phyloP scores from a whole-genome alignment of 495 filamentous ascomycete species.

The Letharia columbiana region DNA sequence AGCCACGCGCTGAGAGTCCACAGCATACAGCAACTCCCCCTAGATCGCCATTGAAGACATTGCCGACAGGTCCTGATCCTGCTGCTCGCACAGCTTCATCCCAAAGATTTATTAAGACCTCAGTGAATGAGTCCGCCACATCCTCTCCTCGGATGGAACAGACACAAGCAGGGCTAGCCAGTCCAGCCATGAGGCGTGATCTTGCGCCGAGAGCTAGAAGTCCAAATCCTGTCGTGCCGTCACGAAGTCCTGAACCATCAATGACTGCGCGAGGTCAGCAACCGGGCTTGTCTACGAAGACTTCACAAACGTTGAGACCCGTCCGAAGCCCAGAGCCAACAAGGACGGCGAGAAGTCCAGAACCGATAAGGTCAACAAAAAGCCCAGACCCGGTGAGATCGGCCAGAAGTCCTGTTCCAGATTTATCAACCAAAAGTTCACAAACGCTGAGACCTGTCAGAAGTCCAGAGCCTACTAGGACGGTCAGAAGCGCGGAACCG shows the following conservation, averaged over 20 bases:
- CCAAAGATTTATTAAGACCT: slow-evolving; percentile 21
- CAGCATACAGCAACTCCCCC: slow-evolving; percentile 21
- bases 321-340: slow-evolving; percentile 16
- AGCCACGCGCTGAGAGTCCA: slow-evolving; percentile 18
- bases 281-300: slow-evolving; percentile 12
- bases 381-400: slow-evolving; percentile 10
- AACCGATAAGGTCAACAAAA: slow-evolving; percentile 7
- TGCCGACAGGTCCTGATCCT: slow-evolving; percentile 23
- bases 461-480: slow-evolving; percentile 16
- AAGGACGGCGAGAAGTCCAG: slow-evolving; percentile 10
- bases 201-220: not conserved
- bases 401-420: slow-evolving; percentile 13
- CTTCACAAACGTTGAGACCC: slow-evolving; percentile 15
- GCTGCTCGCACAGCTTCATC: slow-evolving; percentile 19
- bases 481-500: slow-evolving; percentile 16
- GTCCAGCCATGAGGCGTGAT: slow-evolving; percentile 14
- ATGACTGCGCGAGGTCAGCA: slow-evolving; percentile 15
- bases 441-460: slow-evolving; percentile 10
- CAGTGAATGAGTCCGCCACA: slow-evolving; percentile 11
- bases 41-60: slow-evolving; percentile 23
- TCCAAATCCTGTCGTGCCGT: slow-evolving; percentile 8
- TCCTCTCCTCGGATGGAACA: slow-evolving; percentile 22
- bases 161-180: slow-evolving; percentile 3
- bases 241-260: slow-evolving; percentile 16
- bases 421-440: slow-evolving; percentile 4